Base-by-base conservation (phyloP, 768 basidiomycete species). In the Baorangia bicolor region DNA sequence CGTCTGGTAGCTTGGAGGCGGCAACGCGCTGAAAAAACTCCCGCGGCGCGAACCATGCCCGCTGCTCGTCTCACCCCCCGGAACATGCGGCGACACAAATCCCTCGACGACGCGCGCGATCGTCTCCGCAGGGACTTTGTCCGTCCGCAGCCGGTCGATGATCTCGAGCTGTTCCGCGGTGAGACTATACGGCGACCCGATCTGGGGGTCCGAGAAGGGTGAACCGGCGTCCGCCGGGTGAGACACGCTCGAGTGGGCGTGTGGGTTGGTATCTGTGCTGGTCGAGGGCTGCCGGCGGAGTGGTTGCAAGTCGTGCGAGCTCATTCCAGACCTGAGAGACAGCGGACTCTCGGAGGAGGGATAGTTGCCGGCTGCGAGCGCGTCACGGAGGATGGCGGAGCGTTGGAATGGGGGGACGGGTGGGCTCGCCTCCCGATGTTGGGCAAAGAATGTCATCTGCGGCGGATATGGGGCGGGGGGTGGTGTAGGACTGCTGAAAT, bases 1-100 rank as follows among this genome's bases (percentile, higher is more conserved):
- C 5, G 58, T 59, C 40, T 55, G 60, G 31, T 68, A 67, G 27
- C 66, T 67, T 11, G 65, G 65, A 8, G 62, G 66, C 1, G 53
- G 60, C 20, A 44, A 35, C n/a, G 18, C 39, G 20, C 66, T 56
- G 6, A 18, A 18, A 18, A 49, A 6, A n/a, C 59, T 59, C 43
- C 16, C 31, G 25, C 5, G 23, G 2, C 31, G 47, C 2, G 0
- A 21, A 27, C 25, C 11, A 7, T 25, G 11, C 31, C 31, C 37
- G 4, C 48, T 18, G 9, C 23, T 28, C 23, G 25, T 12, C 23
- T 30, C 51, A 13, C n/a, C 21, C 10, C 16, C 31, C 7, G 39
- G n/a, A 1, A 38, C n/a, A 3, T 37, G 37, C 8, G 53, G 28
- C 5, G 42, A 23, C 37, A 41, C 21, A 3, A 57, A 58, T 18